A percentile compares a stretch with the other conserved stretches of the same genome.
Evolutionary conservation across 2,329 filamentous ascomycete species (phyloP).

Genomic region (Trichophyton benhamiae): DNA sequence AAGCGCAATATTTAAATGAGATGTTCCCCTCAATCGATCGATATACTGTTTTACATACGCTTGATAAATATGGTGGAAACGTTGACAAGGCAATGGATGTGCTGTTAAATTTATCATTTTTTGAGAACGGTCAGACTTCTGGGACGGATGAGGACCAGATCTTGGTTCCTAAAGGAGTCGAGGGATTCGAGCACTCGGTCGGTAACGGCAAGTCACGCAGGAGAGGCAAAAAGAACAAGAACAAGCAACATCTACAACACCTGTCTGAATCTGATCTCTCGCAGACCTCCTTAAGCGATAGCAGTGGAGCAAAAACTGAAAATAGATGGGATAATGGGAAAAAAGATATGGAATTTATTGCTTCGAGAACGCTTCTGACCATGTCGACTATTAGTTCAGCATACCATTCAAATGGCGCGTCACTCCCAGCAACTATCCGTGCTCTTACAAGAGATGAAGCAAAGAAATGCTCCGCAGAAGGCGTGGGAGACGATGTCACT

Average conservation of each 20-base stretch:
- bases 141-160: constrained; percentile 32
- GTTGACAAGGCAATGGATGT: constrained; percentile 63
- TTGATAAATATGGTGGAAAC: constrained; percentile 56
- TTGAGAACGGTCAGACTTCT: constrained; percentile 44
- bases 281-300: constrained; percentile 15
- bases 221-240: constrained; percentile 35
- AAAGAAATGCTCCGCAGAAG: constrained; percentile 25
- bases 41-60: constrained; percentile 52
- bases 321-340: constrained; percentile 50
- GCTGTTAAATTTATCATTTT: constrained; percentile 64
- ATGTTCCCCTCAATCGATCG: constrained; percentile 61
- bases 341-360: constrained; percentile 50
- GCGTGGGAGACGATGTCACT: constrained; percentile 32
- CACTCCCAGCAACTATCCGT: constrained; percentile 43
- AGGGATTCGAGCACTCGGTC: constrained; percentile 52
- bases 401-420: constrained; percentile 48
- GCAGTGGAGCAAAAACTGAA: constrained; percentile 6
- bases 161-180: constrained; percentile 56
- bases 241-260: constrained; percentile 23
- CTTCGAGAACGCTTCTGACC: constrained; percentile 37
- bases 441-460: constrained; percentile 40
- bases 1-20: constrained; percentile 42
- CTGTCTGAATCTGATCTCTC: constrained; percentile 14
- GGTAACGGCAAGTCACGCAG: constrained; percentile 33
- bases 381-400: constrained; percentile 40